These are phyloP conservation scores for Sordariomycetes sp. DNA, from an alignment of 2,329 filamentous ascomycete genomes.

Conservation along the genomic window DNA sequence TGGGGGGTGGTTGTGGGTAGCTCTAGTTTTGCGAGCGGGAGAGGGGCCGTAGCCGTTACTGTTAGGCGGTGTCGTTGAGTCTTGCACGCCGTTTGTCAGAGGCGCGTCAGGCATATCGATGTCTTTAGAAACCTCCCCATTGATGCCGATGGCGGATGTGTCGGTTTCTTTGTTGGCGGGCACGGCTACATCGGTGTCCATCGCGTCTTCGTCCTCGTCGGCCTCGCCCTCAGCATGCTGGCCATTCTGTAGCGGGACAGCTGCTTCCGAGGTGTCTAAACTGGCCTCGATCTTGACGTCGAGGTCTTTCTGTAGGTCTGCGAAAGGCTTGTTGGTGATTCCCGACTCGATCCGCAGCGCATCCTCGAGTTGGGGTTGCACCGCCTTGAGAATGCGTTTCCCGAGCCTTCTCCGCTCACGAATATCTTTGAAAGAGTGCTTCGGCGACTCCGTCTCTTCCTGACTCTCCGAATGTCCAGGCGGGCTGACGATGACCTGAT, in stretches of 20 bases:
- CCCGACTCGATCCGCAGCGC: constrained; percentile 77
- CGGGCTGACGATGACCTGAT: constrained; percentile 38
- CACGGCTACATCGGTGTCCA: constrained; percentile 23
- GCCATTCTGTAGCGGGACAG: constrained; percentile 23
- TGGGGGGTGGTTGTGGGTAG: constrained; percentile 36
- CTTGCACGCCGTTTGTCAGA: constrained; percentile 12
- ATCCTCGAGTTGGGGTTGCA: constrained; percentile 69
- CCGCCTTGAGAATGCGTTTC: constrained; percentile 77
- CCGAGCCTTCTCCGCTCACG: constrained; percentile 78
- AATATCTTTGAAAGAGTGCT: constrained; percentile 53
- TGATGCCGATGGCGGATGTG: constrained; percentile 25
- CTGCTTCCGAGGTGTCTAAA: constrained; percentile 42
- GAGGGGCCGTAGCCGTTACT: constrained; percentile 32
- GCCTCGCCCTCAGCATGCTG: constrained; percentile 14
- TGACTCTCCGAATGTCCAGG: constrained; percentile 17
- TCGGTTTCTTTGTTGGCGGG: constrained; percentile 37
- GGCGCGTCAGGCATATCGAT: constrained; percentile 12
- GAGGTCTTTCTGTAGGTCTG: constrained; percentile 63
- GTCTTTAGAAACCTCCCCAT: constrained; percentile 8
- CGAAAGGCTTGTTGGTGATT: constrained; percentile 59
- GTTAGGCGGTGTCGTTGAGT: constrained; percentile 36
- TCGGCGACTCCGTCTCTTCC: constrained; percentile 32
- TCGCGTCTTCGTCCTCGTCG: constrained; percentile 19
- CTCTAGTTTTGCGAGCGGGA: constrained; percentile 11
- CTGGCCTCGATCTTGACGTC: constrained; percentile 64